phyloP scores from a whole-genome alignment of 768 basidiomycete species.

The Coprinopsis marcescibilis region DNA sequence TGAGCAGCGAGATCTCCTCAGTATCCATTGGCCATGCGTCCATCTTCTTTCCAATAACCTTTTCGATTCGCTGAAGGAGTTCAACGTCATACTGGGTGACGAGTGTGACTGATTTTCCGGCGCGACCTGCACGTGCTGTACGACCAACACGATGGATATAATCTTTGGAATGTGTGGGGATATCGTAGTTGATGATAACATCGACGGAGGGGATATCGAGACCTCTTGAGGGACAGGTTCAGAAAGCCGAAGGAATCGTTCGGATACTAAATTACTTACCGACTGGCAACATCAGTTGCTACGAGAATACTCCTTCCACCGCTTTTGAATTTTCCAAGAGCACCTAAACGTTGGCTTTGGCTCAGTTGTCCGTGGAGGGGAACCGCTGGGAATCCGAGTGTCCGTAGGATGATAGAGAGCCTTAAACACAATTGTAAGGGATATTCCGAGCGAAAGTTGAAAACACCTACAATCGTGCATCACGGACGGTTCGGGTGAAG shows the following conservation, averaged over 20 bases:
- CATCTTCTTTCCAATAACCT: constrained; percentile 89
- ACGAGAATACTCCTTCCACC: constrained; percentile 89
- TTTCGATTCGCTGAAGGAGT: constrained; percentile 90
- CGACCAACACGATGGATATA: constrained; percentile 98
- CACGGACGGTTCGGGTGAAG: constrained; percentile 93
- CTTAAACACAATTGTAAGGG: constrained; percentile 29
- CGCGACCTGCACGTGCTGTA: constrained; percentile 95
- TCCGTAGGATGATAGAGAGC: constrained; percentile 82
- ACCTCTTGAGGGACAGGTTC: constrained; percentile 46
- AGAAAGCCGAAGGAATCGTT: neutral
- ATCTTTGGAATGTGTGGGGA: constrained; percentile 97
- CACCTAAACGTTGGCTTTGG: constrained; percentile 90
- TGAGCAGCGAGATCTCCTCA: constrained; percentile 81
- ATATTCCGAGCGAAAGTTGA: neutral
- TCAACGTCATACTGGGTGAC: constrained; percentile 99
- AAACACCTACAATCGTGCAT: constrained; percentile 66
- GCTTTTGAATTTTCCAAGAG: constrained; percentile 91
- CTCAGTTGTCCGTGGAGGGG: constrained; percentile 93
- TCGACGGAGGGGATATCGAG: constrained; percentile 96
- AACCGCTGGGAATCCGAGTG: constrained; percentile 89
- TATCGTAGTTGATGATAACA: constrained; percentile 95
- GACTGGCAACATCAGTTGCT: constrained; percentile 94
- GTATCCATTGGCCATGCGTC: constrained; percentile 80
- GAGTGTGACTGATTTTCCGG: constrained; percentile 95
- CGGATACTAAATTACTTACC: constrained; percentile 38